Percentiles rank a stretch among this genome's conserved stretches.
Evolutionary conservation across 2,329 filamentous ascomycete species (phyloP).

Genomic region (Phyllosticta citriasiana): DNA sequence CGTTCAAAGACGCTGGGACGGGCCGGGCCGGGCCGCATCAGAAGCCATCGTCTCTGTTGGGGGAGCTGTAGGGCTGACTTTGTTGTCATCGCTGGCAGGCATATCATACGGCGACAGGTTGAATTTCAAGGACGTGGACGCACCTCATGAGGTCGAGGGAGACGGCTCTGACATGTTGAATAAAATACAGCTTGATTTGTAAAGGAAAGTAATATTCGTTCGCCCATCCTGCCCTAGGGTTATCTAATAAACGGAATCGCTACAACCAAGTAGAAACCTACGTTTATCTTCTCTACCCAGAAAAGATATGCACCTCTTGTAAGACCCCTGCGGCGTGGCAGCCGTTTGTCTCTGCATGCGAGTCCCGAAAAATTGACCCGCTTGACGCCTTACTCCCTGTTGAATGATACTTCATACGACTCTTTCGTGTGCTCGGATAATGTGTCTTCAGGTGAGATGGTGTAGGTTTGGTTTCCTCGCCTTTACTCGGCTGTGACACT

Average conservation of each 20-base stretch:
- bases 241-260: background rate
- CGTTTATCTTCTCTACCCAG: background rate
- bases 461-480: background rate
- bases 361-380: background rate
- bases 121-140: constrained; percentile 35
- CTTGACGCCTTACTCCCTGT: background rate
- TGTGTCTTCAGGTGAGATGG: background rate
- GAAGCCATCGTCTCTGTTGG: background rate
- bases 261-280: background rate
- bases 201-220: background rate
- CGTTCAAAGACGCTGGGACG: background rate
- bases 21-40: background rate
- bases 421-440: background rate
- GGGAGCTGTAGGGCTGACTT: background rate
- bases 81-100: constrained; percentile 16
- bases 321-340: no score
- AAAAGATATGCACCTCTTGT: background rate
- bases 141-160: constrained; percentile 16
- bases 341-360: background rate
- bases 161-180: constrained; percentile 30
- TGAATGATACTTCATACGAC: background rate
- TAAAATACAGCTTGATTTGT: constrained; percentile 29
- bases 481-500: constrained; percentile 2
- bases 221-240: background rate
- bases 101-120: constrained; percentile 40